Base-by-base conservation (phyloP, 2,329 filamentous ascomycete species). In the Pleomassaria siparia region DNA sequence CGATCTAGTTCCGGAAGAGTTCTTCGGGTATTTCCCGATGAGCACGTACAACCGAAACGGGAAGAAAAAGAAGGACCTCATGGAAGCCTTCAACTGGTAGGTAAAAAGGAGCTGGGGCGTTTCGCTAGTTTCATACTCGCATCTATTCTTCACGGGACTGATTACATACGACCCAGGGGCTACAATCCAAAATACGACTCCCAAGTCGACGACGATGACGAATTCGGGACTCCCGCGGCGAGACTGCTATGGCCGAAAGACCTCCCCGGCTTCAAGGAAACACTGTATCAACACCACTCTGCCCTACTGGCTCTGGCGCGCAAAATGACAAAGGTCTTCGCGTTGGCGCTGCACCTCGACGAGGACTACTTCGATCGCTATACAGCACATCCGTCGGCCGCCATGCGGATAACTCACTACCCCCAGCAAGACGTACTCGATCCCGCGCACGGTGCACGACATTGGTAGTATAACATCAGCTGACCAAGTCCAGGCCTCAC, bases 321-420 rank as follows among this genome's bases (percentile, higher is more conserved):
- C 18, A 73, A 71, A 28, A 60, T 85, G 25, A 74, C 80, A 2
- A 69, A 72, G 4, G 66, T 76, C 6, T 82, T 85, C 55, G 81
- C 82, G 0, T 69, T 85, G 2, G 76, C 76, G 4, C 70, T 85
- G 2, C 74, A 75, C 10, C 67, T 84, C 3, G 72, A 75, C 0
- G 81, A 85, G 55, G 58, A 74, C 26, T 78, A 79, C 45, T 84
- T 84, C 57, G 80, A 84, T 50, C 66, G 67, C 2, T 76, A 81
- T 44, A 76, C 77, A 15, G 76, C 73, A 0, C 75, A 79, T 52
- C 82, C 82, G 0, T 80, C 69, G 0, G 62, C 59, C 2, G 61
- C 59, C 25, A 54, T 56, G 8, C 30, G 58, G 6, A 21, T 63
- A 30, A 53, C 61, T 4, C 57, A 66, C 32, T 69, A 67, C 40